Conservation (phyloP, 352 stramenopile species). For the Lagenidium giganteum region DNA sequence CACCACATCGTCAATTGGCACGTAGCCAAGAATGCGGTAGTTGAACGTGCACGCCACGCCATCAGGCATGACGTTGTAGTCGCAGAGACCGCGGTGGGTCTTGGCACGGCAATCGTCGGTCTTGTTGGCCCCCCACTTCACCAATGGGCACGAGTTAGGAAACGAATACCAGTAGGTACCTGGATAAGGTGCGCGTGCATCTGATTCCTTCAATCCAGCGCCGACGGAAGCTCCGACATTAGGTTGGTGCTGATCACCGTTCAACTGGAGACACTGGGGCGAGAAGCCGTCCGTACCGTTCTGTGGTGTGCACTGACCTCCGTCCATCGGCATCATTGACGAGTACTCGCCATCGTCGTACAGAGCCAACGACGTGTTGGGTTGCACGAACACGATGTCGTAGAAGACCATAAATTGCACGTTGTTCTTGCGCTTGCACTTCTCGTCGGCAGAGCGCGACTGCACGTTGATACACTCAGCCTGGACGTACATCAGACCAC, state of each 20-base stretch:
- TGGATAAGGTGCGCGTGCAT: slow-evolving; percentile 36
- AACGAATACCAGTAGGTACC: slow-evolving; percentile 50
- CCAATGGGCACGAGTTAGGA: slow-evolving; percentile 37
- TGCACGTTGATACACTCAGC: slow-evolving; percentile 50
- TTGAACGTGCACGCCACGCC: slow-evolving; percentile 64
- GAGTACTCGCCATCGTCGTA: slow-evolving; percentile 8
- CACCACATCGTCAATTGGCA: slow-evolving; percentile 70
- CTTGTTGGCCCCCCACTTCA: slow-evolving; percentile 32
- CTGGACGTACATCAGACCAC: slow-evolving; percentile 43
- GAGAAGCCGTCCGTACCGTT: slow-evolving; percentile 16
- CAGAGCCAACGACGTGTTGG: slow-evolving; percentile 19
- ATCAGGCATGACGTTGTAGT: slow-evolving; percentile 38
- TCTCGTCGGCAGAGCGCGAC: slow-evolving; percentile 13
- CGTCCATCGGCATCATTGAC: slow-evolving; percentile 55
- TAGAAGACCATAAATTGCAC: slow-evolving; percentile 35
- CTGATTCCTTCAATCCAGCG: slow-evolving; percentile 21
- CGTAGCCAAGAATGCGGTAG: slow-evolving; percentile 66
- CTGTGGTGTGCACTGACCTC: slow-evolving; percentile 33
- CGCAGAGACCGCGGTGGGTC: slow-evolving; percentile 39
- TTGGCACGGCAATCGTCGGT: slow-evolving; percentile 32
- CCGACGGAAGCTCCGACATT: slow-evolving; percentile 26
- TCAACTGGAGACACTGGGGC: slow-evolving; percentile 20
- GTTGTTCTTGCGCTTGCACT: slow-evolving; percentile 28
- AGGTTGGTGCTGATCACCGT: slow-evolving; percentile 19
- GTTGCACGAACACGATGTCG: slow-evolving; percentile 25